These are phyloP conservation scores for Boletus semigastroideus DNA, from an alignment of 1,284 basidiomycete species.

Conservation along the genomic window DNA sequence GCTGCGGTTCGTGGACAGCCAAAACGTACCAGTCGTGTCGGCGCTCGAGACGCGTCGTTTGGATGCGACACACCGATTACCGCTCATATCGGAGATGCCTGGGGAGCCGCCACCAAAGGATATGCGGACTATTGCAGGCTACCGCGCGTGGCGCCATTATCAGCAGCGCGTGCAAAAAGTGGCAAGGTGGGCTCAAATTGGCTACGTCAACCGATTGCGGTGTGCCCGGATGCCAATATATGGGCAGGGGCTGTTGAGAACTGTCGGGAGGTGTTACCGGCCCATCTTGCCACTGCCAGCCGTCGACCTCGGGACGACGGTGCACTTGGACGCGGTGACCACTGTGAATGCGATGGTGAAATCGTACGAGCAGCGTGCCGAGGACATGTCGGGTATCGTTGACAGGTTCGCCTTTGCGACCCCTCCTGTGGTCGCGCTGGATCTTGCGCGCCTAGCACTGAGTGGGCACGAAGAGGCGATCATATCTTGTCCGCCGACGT, in stretches of 20 bases:
- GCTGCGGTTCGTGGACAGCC: conserved; percentile 58
- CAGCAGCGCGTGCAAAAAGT: conserved; percentile 53
- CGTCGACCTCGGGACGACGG: conserved; percentile 33
- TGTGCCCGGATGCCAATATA: conserved; percentile 67
- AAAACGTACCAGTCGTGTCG: conserved; percentile 52
- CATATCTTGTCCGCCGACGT: conserved; percentile 40
- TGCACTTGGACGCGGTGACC: conserved; percentile 45
- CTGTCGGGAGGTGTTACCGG: conserved; percentile 42
- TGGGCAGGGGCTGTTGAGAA: conserved; percentile 57
- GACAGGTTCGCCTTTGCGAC: conserved; percentile 85
- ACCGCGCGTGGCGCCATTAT: conserved; percentile 58
- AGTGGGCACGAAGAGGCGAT: conserved; percentile 40
- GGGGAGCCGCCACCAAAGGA: conserved; percentile 69
- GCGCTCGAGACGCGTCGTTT: conserved; percentile 56
- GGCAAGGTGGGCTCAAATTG: conserved; percentile 68
- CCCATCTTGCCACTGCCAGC: conserved; percentile 61
- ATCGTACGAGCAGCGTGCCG: conserved; percentile 63
- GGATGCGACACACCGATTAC: conserved; percentile 72
- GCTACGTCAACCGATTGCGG: conserved; percentile 77
- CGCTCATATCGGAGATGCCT: conserved; percentile 53
- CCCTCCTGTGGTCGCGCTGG: conserved; percentile 75
- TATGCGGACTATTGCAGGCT: conserved; percentile 74
- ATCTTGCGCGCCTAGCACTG: conserved; percentile 66
- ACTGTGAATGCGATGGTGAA: conserved; percentile 53
- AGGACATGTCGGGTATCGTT: conserved; percentile 55